Evolutionary conservation across 2,329 filamentous ascomycete species (phyloP), one percentile per base, ranked within the genome.

Genomic region (Aspergillus sp.): DNA sequence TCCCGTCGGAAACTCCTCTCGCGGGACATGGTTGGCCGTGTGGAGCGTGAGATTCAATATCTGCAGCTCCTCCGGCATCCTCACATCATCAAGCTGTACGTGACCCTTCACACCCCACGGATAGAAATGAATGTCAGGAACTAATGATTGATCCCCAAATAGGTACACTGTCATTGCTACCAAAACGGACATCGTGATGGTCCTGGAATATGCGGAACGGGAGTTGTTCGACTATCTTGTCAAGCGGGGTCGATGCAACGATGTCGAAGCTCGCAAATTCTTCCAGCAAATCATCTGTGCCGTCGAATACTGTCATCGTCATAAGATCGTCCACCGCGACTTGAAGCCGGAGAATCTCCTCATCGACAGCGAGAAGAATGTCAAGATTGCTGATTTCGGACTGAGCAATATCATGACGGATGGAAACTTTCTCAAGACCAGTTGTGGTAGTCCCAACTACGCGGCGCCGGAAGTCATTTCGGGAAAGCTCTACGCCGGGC

Each of bases 321-420:
- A 99, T 79, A 97, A 97, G 77, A 97, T 99, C 66, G 94, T 97
- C 38, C 94, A 99, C 73, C 88, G 94, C 70, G 94, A 99, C 71
- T 77, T 99, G 57, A 99, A 99, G 73, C 94, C 94, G 9, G 94
- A 99, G 78, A 99, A 99, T 69, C 77, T 99, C 45, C 82, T 99
- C 41, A 85, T 99, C 47, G 94, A 99, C 74, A 90, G 95, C 60
- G 87, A 95, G 54, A 87, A 96, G 67, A 96, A 99, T 65, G 93
- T 99, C 74, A 99, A 99, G 78, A 99, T 99, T 76, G 94, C 94
- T 65, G 94, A 99, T 74, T 99, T 99, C 63, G 94, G 94, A 52
- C 80, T 99, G 52, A 97, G 93, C 78, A 99, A 99, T 70, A 99
- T 99, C 75, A 99, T 99, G 94, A 97, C 94, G 0, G 94, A 99